Base-by-base conservation (phyloP, 768 basidiomycete species). In the Gautieria morchelliformis region DNA sequence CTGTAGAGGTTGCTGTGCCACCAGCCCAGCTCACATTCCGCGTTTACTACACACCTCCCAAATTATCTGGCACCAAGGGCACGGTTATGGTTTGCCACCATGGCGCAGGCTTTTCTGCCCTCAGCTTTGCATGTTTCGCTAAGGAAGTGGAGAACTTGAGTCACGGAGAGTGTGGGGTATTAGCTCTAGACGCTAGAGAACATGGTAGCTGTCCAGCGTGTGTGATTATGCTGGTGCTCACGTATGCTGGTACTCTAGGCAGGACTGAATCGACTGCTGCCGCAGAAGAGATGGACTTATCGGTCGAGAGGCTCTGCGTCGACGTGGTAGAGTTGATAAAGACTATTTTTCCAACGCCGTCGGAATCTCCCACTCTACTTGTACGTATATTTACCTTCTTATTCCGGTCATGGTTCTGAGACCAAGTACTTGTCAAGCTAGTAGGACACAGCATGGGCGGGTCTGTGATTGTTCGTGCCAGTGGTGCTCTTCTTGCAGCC, bases 381-480 rank as follows among this genome's bases (percentile, higher is more conserved):
- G 93, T 94, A 65, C 61, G 81, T 70, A 22, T 35, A n/a, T 40
- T 27, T 14, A 19, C 24, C 20, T 22, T 52, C 33, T 54, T 42
- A 10, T 42, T 33, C 47, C 30, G 22, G 19, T 15, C 33, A 3
- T 22, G 69, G 1, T n/a, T 40, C 56, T 49, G 22, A 59, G 20
- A 32, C 12, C 32, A 41, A 14, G 20, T 48, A 37, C 15, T 40
- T 33, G 10, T 15, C 24, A 30, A 91, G 87, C 78, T 96, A 7
- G 78, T 96, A 9, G 96, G 96, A 0, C 96, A 99, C 67, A 94
- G 91, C 58, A 95, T 99, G 87, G 96, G 96, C 14, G 95, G 94
- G 24, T 85, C 93, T 0, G 93, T 96, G 4, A 79, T 90, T 20
- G 82, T 87, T 8, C 80, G 83, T 5, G 78, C 84, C 2, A 83